Evolutionary conservation across 2,329 filamentous ascomycete species (phyloP).

Genomic region (Madurella mycetomatis): DNA sequence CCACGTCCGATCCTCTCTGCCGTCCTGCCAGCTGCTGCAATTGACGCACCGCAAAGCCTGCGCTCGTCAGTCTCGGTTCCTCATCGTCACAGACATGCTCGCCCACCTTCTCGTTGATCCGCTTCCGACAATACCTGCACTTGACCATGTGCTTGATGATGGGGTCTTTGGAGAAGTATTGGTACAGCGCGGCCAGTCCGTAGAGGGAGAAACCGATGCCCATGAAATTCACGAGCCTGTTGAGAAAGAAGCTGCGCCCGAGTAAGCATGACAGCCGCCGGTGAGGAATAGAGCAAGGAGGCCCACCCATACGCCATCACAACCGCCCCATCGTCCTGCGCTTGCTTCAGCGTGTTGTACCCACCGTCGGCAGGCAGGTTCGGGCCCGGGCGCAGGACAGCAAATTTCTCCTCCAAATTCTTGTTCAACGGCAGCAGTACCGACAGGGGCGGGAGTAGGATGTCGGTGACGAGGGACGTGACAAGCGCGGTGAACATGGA

Average conservation of each 20-base stretch:
- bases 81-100: background rate
- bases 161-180: slow-evolving; percentile 56
- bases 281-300: background rate
- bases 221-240: slow-evolving; percentile 61
- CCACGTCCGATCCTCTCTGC: slow-evolving; percentile 38
- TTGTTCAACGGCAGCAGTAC: slow-evolving; percentile 64
- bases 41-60: slow-evolving; percentile 45
- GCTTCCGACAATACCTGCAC: slow-evolving; percentile 63
- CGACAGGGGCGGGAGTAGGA: slow-evolving; percentile 65
- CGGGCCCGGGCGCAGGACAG: slow-evolving; percentile 56
- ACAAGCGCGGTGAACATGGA: slow-evolving; percentile 67
- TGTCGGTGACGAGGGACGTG: slow-evolving; percentile 66
- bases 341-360: slow-evolving; percentile 68
- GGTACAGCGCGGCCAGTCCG: slow-evolving; percentile 58
- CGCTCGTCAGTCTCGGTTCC: background rate
- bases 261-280: background rate
- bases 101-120: slow-evolving; percentile 58
- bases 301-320: slow-evolving; percentile 66
- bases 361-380: slow-evolving; percentile 47
- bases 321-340: slow-evolving; percentile 65
- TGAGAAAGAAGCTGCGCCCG: slow-evolving; percentile 50
- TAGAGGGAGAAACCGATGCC: slow-evolving; percentile 64
- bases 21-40: slow-evolving; percentile 50
- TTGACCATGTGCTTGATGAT: slow-evolving; percentile 68
- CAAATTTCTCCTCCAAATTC: slow-evolving; percentile 72